Conservation (phyloP, 2,329 filamentous ascomycete species). For the Calonectria naviculata region DNA sequence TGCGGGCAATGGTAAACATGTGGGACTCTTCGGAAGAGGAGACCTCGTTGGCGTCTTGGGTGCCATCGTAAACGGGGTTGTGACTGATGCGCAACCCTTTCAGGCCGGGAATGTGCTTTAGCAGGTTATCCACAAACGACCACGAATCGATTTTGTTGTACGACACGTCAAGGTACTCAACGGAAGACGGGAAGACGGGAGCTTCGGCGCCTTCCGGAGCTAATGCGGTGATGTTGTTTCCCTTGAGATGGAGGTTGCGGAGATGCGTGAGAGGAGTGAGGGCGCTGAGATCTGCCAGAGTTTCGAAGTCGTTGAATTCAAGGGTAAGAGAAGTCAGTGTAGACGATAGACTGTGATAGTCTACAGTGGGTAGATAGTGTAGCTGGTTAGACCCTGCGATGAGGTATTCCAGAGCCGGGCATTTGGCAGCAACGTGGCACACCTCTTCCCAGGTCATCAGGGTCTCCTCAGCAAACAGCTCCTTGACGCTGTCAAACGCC, state of each 20-base stretch:
- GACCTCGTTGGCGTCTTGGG: constrained; percentile 52
- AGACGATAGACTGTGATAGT: constrained; percentile 53
- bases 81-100: constrained; percentile 81
- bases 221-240: constrained; percentile 73
- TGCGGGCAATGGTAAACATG: constrained; percentile 86
- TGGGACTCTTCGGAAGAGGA: constrained; percentile 81
- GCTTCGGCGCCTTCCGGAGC: constrained; percentile 35
- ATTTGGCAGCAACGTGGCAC: constrained; percentile 63
- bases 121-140: constrained; percentile 78
- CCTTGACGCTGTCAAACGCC: constrained; percentile 62
- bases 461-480: constrained; percentile 75
- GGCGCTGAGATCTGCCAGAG: constrained; percentile 66
- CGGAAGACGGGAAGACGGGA: constrained; percentile 62
- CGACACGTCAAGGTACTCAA: constrained; percentile 78
- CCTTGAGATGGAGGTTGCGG: constrained; percentile 77
- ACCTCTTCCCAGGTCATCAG: constrained; percentile 75
- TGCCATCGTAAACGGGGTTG: constrained; percentile 81
- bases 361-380: constrained; percentile 56
- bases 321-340: constrained; percentile 74
- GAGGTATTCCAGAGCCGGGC: constrained; percentile 62
- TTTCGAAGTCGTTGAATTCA: constrained; percentile 77
- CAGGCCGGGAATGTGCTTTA: constrained; percentile 77
- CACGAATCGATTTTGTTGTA: constrained; percentile 78
- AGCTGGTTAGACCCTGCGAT: constrained; percentile 70
- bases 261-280: constrained; percentile 64